These are phyloP conservation scores for Apiospora arundinis DNA, from an alignment of 2,329 filamentous ascomycete genomes.

Conservation along the genomic window DNA sequence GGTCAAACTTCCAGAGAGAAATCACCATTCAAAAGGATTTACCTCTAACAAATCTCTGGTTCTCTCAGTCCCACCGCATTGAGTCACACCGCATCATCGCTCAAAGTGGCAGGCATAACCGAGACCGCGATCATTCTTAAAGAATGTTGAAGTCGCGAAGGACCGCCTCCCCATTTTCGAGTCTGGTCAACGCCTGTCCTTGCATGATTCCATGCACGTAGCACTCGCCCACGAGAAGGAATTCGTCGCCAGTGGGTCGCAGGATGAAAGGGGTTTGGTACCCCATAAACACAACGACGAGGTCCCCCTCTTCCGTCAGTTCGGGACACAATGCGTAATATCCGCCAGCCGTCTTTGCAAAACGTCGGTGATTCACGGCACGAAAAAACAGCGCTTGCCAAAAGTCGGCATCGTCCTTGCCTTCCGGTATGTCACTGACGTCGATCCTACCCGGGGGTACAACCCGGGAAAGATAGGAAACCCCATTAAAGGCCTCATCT, in stretches of 20 bases:
- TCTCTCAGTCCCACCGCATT: not conserved
- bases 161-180: not conserved
- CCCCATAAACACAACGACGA: not conserved
- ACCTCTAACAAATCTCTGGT: not conserved
- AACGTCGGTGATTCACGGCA: not conserved
- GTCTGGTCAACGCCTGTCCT: not conserved
- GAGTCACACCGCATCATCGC: not conserved
- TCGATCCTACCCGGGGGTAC: too few relatives aligned
- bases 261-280: not conserved
- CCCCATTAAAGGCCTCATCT: accelerated
- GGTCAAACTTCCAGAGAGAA: too few relatives aligned
- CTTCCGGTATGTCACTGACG: too few relatives aligned
- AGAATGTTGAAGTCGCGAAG: not conserved
- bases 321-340: not conserved
- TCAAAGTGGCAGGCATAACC: not conserved
- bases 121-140: not conserved
- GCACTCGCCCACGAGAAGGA: not conserved
- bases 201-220: not conserved
- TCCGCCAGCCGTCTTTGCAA: not conserved
- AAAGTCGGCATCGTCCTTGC: too few relatives aligned
- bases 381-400: too few relatives aligned
- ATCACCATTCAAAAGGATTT: not conserved
- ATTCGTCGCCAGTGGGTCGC: not conserved
- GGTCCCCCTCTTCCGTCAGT: not conserved
- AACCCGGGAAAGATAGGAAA: not conserved